Conservation (phyloP, 2,329 filamentous ascomycete genomes). For the Neurospora crassa region DNA sequence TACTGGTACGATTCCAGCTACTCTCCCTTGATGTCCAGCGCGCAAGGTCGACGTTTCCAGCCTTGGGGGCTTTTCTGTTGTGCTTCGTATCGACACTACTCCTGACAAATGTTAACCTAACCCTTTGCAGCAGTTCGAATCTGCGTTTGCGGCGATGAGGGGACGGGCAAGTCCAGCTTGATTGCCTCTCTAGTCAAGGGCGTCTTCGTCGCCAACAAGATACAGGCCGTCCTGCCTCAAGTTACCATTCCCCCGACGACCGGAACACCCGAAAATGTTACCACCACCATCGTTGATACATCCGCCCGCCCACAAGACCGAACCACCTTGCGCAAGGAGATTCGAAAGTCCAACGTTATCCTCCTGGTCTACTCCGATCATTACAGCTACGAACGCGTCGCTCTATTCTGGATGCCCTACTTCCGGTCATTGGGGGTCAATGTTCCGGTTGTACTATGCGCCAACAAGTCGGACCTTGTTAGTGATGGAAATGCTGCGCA, state of each 20-base stretch:
- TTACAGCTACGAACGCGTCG: slow-evolving; percentile 96
- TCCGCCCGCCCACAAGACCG: slow-evolving; percentile 91
- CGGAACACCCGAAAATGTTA: slow-evolving; percentile 91
- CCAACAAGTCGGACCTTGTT: slow-evolving; percentile 91
- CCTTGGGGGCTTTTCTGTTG: background rate
- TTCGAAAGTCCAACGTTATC: slow-evolving; percentile 94
- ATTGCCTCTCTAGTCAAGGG: slow-evolving; percentile 96
- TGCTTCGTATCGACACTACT: background rate
- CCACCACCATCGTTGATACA: slow-evolving; percentile 94
- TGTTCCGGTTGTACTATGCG: slow-evolving; percentile 90
- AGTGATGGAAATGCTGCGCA: slow-evolving; percentile 68
- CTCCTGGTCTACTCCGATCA: slow-evolving; percentile 95
- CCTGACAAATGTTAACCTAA: background rate
- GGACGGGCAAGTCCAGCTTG: slow-evolving; percentile 86
- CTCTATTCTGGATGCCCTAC: slow-evolving; percentile 97
- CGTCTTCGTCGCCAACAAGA: slow-evolving; percentile 90
- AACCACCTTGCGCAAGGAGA: slow-evolving; percentile 81
- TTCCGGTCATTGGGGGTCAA: slow-evolving; percentile 98
- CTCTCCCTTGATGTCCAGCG: background rate
- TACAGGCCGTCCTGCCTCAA: slow-evolving; percentile 86
- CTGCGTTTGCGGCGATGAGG: slow-evolving; percentile 93
- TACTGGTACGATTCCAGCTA: background rate
- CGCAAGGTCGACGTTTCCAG: background rate
- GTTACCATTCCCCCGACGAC: slow-evolving; percentile 92
- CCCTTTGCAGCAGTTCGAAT: slow-evolving; percentile 56